A percentile compares a stretch with the other conserved stretches of the same genome.
phyloP scores from a whole-genome alignment of 495 filamentous ascomycete genomes.

The Venustampulla echinocandica region DNA sequence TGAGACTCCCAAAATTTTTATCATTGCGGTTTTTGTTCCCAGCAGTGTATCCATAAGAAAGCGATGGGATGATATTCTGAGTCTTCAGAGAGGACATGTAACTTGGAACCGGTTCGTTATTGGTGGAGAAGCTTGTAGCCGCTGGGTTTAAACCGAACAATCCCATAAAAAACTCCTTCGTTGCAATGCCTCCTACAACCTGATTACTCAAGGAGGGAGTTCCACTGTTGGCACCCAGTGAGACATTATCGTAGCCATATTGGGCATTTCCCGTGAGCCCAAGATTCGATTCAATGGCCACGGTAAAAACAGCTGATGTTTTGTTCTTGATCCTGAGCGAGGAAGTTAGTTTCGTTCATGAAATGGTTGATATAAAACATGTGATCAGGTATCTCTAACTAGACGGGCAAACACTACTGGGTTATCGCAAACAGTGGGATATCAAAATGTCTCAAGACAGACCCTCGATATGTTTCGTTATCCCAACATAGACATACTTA shows the following conservation, averaged over 20 bases:
- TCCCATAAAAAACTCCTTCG: slow-evolving; percentile 21
- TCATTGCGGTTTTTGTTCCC: slow-evolving; percentile 41
- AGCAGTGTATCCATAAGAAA: slow-evolving; percentile 49
- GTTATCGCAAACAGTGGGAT: no score
- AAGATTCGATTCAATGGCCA: slow-evolving; percentile 32
- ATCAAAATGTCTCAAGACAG: background rate
- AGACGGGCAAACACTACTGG: no score
- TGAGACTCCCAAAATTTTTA: slow-evolving; percentile 41
- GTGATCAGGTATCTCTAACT: no score
- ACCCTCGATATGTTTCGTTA: background rate
- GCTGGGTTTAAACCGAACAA: slow-evolving; percentile 44
- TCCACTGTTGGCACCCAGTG: slow-evolving; percentile 27
- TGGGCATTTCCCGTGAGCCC: slow-evolving; percentile 30
- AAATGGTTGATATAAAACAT: background rate
- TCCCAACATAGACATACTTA: background rate
- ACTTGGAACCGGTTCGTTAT: slow-evolving; percentile 31
- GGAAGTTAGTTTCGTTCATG: background rate
- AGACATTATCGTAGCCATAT: slow-evolving; percentile 44
- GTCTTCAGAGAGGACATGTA: slow-evolving; percentile 40
- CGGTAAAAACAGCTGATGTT: background rate
- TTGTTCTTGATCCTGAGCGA: slow-evolving; percentile 9
- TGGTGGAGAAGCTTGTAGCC: slow-evolving; percentile 35
- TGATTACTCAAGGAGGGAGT: slow-evolving; percentile 37
- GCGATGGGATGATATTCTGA: slow-evolving; percentile 39
- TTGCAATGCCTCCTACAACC: slow-evolving; percentile 36